Evolutionary conservation across 2,329 filamentous ascomycete species (phyloP), one percentile per base, ranked within the genome.

Genomic region (Fusarium irregulare): DNA sequence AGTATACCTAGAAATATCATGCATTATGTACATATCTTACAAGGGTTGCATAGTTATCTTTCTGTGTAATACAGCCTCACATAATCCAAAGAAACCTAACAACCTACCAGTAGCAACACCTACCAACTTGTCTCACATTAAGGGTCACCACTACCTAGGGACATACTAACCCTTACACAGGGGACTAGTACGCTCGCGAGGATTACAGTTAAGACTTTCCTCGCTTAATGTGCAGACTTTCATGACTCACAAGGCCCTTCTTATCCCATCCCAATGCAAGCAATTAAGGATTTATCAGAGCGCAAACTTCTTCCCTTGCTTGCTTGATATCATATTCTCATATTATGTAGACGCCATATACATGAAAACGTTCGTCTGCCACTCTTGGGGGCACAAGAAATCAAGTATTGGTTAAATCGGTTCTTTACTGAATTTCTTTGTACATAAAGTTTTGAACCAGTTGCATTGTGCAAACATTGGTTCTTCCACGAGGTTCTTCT

Each of bases 171-270:
- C 9, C 5, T 37, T 18, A 4, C 32, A 37, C 5, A 6, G 8
- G 1, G 32, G 16, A 18, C 5, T 11, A 10, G 2, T 18, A 18
- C 32, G 3, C 32, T 18, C 9, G 1, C 1, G 1, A 37, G 16
- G 2, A n/a, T n/a, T 9, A 1, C 5, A 6, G 9, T 6, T n/a
- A 37, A n/a, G 16, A 18, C 16, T n/a, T 37, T 37, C 9, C 5
- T n/a, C 9, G 4, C 9, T n/a, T n/a, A 2, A 6, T 1, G 11
- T 11, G 9, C 1, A n/a, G 32, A 37, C 9, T n/a, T 34, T 37
- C 32, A 6, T n/a, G 6, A n/a, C 16, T 37, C 32, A 37, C 16
- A 37, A 18, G 16, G 4, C 16, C 16, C 18, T 1, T 34, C 5
- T 3, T 34, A 23, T 16, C 16, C 4, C 16, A 3, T 37, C 16